Conservation (phyloP, 495 filamentous ascomycete genomes). For the Tuber aestivum region DNA sequence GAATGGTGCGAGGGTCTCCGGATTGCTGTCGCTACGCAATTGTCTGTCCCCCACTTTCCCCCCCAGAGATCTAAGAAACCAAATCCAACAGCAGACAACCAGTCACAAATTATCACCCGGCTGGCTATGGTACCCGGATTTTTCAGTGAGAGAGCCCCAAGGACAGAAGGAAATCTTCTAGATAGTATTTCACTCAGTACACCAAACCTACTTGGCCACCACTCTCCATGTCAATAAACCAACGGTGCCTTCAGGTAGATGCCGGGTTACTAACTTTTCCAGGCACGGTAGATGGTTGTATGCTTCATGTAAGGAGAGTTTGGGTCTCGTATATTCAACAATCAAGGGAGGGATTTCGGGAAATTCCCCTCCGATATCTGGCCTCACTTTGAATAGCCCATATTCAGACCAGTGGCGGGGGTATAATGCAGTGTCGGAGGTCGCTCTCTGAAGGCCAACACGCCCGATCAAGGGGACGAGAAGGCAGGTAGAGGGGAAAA, state of each 20-base stretch:
- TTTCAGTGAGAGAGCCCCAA: background rate
- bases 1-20: background rate
- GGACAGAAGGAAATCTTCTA: background rate
- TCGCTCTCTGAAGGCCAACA: background rate
- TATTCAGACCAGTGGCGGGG: too few species aligned
- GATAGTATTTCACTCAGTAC: background rate
- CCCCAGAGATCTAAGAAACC: background rate
- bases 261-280: too few species aligned
- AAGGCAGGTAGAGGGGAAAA: background rate
- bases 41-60: background rate
- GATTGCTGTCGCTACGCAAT: background rate
- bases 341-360: background rate
- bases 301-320: background rate
- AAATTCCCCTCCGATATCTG: background rate
- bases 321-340: background rate
- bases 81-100: too few species aligned
- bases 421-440: too few species aligned
- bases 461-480: background rate
- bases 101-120: background rate
- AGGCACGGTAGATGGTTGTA: background rate
- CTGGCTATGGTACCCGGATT: background rate
- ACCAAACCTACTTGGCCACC: too few species aligned
- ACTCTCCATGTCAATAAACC: background rate
- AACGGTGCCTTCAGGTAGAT: too few species aligned
- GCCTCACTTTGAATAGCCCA: background rate